Base-by-base conservation (phyloP, 257 asterid species). In the Solanum paucissectum region DNA sequence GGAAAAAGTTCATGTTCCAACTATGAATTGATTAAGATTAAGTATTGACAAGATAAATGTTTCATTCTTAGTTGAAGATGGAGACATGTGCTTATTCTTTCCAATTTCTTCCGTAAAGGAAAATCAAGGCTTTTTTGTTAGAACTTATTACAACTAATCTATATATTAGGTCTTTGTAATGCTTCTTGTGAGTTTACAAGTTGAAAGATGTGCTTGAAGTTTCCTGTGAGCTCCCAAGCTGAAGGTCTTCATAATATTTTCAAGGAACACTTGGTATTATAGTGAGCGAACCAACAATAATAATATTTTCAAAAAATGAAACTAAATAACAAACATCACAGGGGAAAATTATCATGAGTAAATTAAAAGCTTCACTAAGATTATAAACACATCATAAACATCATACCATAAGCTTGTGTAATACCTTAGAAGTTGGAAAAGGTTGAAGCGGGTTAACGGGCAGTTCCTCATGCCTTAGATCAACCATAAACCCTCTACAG, bases 331-430 rank as follows among this genome's bases (percentile, higher is more conserved):
- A 6, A 37, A 12, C 33, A 88, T 62, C 44, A 86, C 14, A 82
- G 58, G 83, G 75, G 40, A 84, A 49, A 36, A 42, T 90, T 93
- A 95, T 98, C 96, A 92, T 88, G 68, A 95, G 96, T 85, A 97
- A 83, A 32, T 88, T 14, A 88, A 93, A 91, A 81, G 98, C 98
- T 91, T 93, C 98, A 36, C 58, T 82, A 66, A 95, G 94, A 87
- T 91, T 89, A 89, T 95, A 95, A 49, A 49, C 8, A 49, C 3
- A 3, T 49, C 60, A 49, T 14, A 49, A 16, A 49, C 21, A 49
- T 49, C 60, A 49, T 49, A 49, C 60, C 23, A 49, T 49, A 16
- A 49, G 23, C 60, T 49, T 49, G 58, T 49, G 58, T 49, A 49
- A 49, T 49, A 49, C 58, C 21, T 49, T 49, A 14, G 58, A 49